Conservation (phyloP, 2,329 filamentous ascomycete species). For the Ophiostoma triangulosporum region DNA sequence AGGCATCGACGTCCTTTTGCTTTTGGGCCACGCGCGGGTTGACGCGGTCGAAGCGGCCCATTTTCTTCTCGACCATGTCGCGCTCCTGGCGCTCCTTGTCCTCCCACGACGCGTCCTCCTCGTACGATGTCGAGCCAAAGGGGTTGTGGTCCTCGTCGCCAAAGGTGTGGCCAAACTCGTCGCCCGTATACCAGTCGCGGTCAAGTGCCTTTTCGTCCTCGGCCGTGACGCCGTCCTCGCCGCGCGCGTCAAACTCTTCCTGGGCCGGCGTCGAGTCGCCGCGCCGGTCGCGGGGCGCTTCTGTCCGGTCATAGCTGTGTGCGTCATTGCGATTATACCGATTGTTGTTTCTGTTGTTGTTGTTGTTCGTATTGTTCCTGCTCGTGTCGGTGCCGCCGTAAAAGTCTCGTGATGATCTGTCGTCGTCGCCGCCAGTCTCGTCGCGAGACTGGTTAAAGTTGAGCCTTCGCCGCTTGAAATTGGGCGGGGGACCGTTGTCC, state of each 20-base stretch:
- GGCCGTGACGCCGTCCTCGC: conserved; percentile 44
- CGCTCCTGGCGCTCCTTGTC: conserved; percentile 56
- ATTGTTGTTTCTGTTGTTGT: background rate
- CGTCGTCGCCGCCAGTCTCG: conserved; percentile 45
- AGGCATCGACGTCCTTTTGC: conserved; percentile 89
- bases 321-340: background rate
- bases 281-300: conserved; percentile 11
- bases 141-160: conserved; percentile 90
- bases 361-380: background rate
- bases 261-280: conserved; percentile 31
- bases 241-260: conserved; percentile 43
- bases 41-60: conserved; percentile 49
- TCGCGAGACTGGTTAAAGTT: conserved; percentile 39
- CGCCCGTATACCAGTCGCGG: conserved; percentile 84
- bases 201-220: conserved; percentile 67
- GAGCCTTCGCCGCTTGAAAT: conserved; percentile 49
- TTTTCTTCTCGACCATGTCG: conserved; percentile 67
- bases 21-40: conserved; percentile 69
- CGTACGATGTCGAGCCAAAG: conserved; percentile 65
- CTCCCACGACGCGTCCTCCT: conserved; percentile 60
- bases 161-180: conserved; percentile 70
- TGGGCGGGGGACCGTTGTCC: conserved; percentile 11
- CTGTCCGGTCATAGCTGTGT: conserved; percentile 12
- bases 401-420: conserved; percentile 29
- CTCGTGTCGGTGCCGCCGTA: conserved; percentile 7